Evolutionary conservation across 1,284 basidiomycete genomes (phyloP).

Genomic region (Malassezia sp.): DNA sequence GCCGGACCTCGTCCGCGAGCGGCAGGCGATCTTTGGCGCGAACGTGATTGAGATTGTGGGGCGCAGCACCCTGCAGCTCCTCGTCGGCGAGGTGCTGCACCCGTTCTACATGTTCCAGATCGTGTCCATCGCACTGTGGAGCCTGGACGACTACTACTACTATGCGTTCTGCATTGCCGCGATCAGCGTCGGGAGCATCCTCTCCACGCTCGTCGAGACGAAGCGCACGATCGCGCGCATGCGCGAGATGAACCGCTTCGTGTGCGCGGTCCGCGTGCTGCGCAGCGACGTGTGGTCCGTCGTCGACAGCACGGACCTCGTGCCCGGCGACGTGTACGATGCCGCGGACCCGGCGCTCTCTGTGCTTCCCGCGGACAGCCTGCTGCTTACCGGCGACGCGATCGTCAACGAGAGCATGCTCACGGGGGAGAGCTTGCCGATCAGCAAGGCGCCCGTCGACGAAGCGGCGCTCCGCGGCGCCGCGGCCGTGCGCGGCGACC

Average conservation of each 20-base stretch:
- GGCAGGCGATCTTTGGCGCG: slow-evolving; percentile 60
- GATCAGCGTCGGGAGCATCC: slow-evolving; percentile 76
- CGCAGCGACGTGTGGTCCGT: slow-evolving; percentile 53
- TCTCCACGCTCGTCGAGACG: slow-evolving; percentile 81
- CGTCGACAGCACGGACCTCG: slow-evolving; percentile 66
- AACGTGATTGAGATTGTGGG: slow-evolving; percentile 86
- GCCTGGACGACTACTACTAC: slow-evolving; percentile 77
- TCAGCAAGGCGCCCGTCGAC: slow-evolving; percentile 65
- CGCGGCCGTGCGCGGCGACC: slow-evolving; percentile 46
- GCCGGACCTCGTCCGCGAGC: slow-evolving; percentile 34
- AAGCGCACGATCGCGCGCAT: slow-evolving; percentile 75
- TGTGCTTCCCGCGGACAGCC: slow-evolving; percentile 77
- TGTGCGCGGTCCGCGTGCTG: slow-evolving; percentile 65
- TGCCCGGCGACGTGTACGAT: slow-evolving; percentile 88
- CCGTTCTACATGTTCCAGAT: slow-evolving; percentile 73
- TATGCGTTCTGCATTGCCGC: slow-evolving; percentile 95
- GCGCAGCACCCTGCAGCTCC: slow-evolving; percentile 67
- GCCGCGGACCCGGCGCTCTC: slow-evolving; percentile 64
- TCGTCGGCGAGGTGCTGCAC: slow-evolving; percentile 59
- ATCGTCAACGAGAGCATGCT: slow-evolving; percentile 99
- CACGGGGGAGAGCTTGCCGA: slow-evolving; percentile 87
- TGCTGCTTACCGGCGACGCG: slow-evolving; percentile 84
- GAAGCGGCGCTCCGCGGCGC: slow-evolving; percentile 26
- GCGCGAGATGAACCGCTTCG: slow-evolving; percentile 90
- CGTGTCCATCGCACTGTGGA: slow-evolving; percentile 87